phyloP scores from a whole-genome alignment of 106 monocot species.

The Chionographis japonica region DNA sequence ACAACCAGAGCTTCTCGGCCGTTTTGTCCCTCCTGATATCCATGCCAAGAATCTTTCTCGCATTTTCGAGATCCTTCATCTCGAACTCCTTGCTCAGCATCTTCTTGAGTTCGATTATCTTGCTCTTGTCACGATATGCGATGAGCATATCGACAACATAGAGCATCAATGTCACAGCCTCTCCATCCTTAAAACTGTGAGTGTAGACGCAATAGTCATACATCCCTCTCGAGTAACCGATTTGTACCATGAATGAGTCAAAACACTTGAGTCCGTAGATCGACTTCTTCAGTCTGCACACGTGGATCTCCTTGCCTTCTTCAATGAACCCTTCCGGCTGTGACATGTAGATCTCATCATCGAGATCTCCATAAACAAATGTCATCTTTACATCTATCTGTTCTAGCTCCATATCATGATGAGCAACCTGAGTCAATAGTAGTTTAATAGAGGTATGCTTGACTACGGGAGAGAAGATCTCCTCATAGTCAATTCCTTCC shows the following conservation, averaged over 20 bases:
- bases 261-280: constrained; percentile 10
- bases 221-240: neutral
- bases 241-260: constrained; percentile 3
- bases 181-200: neutral
- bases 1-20: neutral
- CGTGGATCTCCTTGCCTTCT: neutral
- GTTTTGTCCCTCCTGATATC: neutral
- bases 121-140: neutral
- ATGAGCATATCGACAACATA: constrained; percentile 11
- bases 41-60: constrained; percentile 1
- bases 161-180: neutral
- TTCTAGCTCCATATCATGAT: neutral
- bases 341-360: constrained; percentile 8
- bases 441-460: constrained; percentile 4
- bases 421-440: neutral
- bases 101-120: neutral
- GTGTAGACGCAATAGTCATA: constrained; percentile 7
- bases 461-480: neutral
- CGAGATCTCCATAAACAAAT: constrained; percentile 10
- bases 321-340: constrained; percentile 4
- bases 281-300: constrained; percentile 2
- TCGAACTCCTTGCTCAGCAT: constrained; percentile 1
- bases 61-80: constrained; percentile 6
- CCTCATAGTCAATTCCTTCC: constrained; percentile 3
- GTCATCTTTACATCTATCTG: constrained; percentile 10